Conservation (phyloP, 2,329 filamentous ascomycete genomes). For the Aaosphaeria arxii region DNA sequence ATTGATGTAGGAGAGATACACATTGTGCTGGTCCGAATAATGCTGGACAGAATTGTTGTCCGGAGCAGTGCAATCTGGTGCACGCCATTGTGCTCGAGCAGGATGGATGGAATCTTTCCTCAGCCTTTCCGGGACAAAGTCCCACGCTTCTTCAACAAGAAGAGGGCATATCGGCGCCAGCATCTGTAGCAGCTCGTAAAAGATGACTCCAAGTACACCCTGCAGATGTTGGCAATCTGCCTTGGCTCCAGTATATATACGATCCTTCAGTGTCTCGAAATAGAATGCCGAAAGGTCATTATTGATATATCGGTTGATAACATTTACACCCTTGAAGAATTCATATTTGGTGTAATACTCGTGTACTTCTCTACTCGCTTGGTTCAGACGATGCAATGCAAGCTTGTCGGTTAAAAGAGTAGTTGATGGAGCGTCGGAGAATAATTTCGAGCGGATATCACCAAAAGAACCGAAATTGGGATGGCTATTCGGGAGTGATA, state of each 20-base stretch:
- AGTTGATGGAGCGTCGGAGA: neutral
- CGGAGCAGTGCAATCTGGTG: conserved; percentile 9
- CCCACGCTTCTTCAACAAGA: conserved; percentile 86
- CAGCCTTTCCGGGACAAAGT: conserved; percentile 67
- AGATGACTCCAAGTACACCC: conserved; percentile 58
- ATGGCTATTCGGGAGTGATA: conserved; percentile 42
- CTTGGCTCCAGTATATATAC: conserved; percentile 78
- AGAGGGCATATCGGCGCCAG: conserved; percentile 77
- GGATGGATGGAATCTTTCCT: conserved; percentile 35
- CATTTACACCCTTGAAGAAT: conserved; percentile 73
- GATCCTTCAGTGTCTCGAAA: conserved; percentile 87
- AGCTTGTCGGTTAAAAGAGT: conserved; percentile 53
- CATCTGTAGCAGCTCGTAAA: conserved; percentile 72
- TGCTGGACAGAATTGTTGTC: conserved; percentile 19
- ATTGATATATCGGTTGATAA: conserved; percentile 77
- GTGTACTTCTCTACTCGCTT: conserved; percentile 63
- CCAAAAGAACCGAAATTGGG: conserved; percentile 22
- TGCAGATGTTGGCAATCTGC: conserved; percentile 59
- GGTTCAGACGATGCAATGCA: conserved; percentile 70
- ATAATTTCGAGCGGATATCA: conserved; percentile 3
- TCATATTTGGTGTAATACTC: conserved; percentile 68
- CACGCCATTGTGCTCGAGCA: conserved; percentile 17
- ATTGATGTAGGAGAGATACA: conserved; percentile 37
- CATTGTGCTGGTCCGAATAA: conserved; percentile 9
- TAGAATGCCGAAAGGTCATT: conserved; percentile 90